Evolutionary conservation across 345 rosid species (phyloP), one percentile per base, ranked within the genome.

Genomic region (Salix suchowensis): DNA sequence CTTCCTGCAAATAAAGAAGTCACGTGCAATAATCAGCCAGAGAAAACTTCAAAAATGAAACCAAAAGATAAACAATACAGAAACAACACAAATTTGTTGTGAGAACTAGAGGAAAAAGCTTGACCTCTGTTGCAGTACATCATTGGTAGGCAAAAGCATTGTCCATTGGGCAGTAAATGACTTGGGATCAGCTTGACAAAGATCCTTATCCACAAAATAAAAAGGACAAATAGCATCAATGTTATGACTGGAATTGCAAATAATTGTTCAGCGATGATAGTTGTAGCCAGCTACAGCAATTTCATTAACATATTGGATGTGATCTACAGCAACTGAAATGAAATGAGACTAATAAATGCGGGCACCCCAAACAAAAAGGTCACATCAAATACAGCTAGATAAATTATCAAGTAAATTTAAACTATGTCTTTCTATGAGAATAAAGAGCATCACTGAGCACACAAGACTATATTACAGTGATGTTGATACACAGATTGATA

Each of bases 121-220:
- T 76, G 73, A 91, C 98, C 97, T 92, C 67, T 91, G 87, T 80
- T 87, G 83, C 60, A 95, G 84, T 71, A 91, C 93, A 82, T 92
- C 94, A 85, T 80, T 86, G 46, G 95, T 90, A 16, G 97, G 97
- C 83, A 95, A 85, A 84, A 95, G 91, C 85, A 92, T 81, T 82
- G 91, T 88, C 97, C 97, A 92, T 71, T 89, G 97, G 67, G 88
- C 78, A 48, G 97, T 88, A 82, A 95, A 91, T 74, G 97, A 88
- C 83, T 89, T 95, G 70, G 92, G 89, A 85, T 95, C 97, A 82
- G 90, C 93, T 85, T 87, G 92, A 79, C 97, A 95, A 78, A 91
- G 92, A 84, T 91, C 97, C 98, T 95, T 70, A 42, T 58, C 54
- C 70, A 80, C 75, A 76, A 73, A 80, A 78, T 50, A 67, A 76